Evolutionary conservation across 1,284 basidiomycete genomes (phyloP), one percentile per base, ranked within the genome.

Genomic region (Puccinia novopanici): DNA sequence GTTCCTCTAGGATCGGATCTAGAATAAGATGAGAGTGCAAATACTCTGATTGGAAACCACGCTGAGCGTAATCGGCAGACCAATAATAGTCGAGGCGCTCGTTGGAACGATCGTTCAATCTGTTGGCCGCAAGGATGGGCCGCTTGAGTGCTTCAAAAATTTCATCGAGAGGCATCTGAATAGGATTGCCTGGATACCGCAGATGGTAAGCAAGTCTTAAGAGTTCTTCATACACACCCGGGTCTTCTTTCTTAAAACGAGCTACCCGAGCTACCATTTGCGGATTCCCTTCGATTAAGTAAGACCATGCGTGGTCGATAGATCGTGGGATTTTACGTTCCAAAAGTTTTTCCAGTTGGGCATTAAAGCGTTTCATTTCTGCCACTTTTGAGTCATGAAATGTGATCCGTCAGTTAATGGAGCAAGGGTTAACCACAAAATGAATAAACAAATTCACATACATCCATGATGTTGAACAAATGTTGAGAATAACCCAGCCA

Each of bases 361-460:
- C 30, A 61, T 37, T 34, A 8, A 61, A 37, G 34, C 37, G 10
- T 17, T 61, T 6, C 3, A 61, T 34, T 30, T 34, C 17, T 61
- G 5, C 19, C 57, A 61, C 57, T 61, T 61, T 61, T 27, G 30
- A 2, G 30, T 37, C 50, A 61, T 61, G 30, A 34, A 2, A 61
- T 37, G 30, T 61, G 27, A 27, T 9, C 2, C 13, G 54, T 57
- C 54, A 57, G 54, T 24, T 27, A n/a, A 57, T 57, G 54, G 13
- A 57, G 54, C n/a, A 57, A 57, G 24, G 24, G 6, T 22, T 19
- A 57, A 57, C 54, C 54, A 24, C 54, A 27, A 57, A 24, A 57
- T 57, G 54, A 57, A 57, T 24, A 57, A n/a, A 57, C 54, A 27
- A 57, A 24, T 57, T 57, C 22, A 57, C n/a, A 24, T 57, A 57